Base-by-base conservation (phyloP, 169 alveolate species). In the Eimeria necatrix region DNA sequence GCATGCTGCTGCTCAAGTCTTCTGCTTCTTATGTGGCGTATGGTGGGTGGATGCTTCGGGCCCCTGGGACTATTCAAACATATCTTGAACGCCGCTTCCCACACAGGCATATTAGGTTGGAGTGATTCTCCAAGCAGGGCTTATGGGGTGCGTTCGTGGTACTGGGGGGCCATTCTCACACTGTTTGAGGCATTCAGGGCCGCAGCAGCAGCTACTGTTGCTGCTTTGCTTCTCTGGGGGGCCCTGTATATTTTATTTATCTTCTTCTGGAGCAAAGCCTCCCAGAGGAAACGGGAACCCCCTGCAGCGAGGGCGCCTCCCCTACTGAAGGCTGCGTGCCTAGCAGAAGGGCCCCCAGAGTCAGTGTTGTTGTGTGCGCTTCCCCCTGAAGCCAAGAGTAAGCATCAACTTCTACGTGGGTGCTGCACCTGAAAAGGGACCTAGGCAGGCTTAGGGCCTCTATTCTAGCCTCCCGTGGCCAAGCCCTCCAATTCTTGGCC, bases 321-420 rank as follows among this genome's bases (percentile, higher is more conserved):
- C 18, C 61, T 16, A 7, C 85, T 74, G 60, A 74, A 74, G 85
- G 85, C 85, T 74, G 85, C 60, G 5, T 74, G 85, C 59, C 56
- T 74, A 5, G 60, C 85, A 48, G 59, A 74, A 51, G 85, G 85
- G 59, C 59, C 85, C 59, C 85, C 85, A 3, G 56, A 12, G 12
- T 74, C 85, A 2, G 61, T 74, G 5, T 53, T 74, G 85, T 53
- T 74, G 56, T 41, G 41, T 4, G 85, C 46, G 26, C 3, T 74
- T 5, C 85, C 56, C 32, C 26, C 56, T 0, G 85, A 74, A 8
- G 85, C 85, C 5, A 48, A 41, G 9, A 9, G 85, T 74, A 41
- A 41, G 51, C 14, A 8, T 8, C 56, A 7, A 53, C 41, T 49
- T 32, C 24, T 32, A 4, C 26, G 56, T 26, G 12, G 22, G 68